Conservation (phyloP, 2,329 filamentous ascomycete genomes). For the Colletotrichum sp. region DNA sequence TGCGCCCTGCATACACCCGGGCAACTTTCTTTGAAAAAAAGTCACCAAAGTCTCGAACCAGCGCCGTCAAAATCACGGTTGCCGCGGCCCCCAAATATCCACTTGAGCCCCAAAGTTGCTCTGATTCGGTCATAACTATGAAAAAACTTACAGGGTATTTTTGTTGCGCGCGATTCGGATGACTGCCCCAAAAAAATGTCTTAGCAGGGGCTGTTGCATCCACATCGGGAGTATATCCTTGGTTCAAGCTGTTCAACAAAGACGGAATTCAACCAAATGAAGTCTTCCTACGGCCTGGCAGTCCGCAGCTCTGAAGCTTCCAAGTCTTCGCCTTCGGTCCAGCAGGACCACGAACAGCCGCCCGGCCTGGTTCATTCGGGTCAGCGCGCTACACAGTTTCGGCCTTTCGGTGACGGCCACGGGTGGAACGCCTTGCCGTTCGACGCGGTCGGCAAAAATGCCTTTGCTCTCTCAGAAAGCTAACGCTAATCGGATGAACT, state of each 20-base stretch:
- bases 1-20: background rate
- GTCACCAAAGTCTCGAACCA: background rate
- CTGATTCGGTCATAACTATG: background rate
- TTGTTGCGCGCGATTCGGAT: background rate
- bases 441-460: background rate
- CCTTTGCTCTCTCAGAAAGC: background rate
- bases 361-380: background rate
- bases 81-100: background rate
- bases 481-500: slow-evolving; percentile 7
- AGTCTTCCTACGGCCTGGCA: background rate
- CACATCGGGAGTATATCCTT: background rate
- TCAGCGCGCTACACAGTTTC: background rate
- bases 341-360: background rate
- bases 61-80: background rate
- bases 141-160: background rate
- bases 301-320: background rate
- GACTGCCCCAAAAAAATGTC: background rate
- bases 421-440: background rate
- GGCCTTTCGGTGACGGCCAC: background rate
- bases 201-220: background rate
- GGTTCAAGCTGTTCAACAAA: background rate
- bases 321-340: background rate
- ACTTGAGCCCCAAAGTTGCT: background rate
- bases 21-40: background rate
- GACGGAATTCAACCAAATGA: background rate